These are phyloP conservation scores for Saturnispora besseyi DNA, from an alignment of 805 yeast genomes.

Conservation along the genomic window DNA sequence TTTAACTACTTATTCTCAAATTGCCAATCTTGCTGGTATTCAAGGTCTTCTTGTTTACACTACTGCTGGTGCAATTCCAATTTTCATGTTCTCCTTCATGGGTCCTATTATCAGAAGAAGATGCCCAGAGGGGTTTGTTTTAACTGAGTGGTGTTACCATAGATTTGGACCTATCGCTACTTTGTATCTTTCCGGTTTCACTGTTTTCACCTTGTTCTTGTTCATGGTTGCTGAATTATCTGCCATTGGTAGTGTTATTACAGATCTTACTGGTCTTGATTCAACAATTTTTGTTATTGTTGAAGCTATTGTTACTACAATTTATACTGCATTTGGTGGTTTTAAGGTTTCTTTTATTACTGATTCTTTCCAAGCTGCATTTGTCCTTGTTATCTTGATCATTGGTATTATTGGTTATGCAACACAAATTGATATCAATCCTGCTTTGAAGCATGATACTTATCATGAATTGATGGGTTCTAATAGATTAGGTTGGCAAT, in stretches of 20 bases:
- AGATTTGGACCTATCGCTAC: conserved; percentile 70
- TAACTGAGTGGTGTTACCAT: conserved; percentile 90
- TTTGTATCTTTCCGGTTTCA: conserved; percentile 68
- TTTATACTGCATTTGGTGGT: conserved; percentile 84
- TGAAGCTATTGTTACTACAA: conserved; percentile 78
- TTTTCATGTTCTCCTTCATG: conserved; percentile 68
- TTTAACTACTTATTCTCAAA: conserved; percentile 74
- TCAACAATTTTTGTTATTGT: conserved; percentile 77
- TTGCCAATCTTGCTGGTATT: conserved; percentile 77
- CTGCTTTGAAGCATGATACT: conserved; percentile 52
- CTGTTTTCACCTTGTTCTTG: conserved; percentile 74
- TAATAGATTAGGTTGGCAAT: conserved; percentile 79
- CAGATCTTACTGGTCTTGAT: conserved; percentile 66
- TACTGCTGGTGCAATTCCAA: conserved; percentile 72
- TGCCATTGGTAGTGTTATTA: conserved; percentile 69
- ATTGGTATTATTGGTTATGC: conserved; percentile 78
- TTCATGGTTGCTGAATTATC: conserved; percentile 84
- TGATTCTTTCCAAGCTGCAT: conserved; percentile 74
- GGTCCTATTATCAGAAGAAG: conserved; percentile 73
- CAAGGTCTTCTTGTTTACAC: conserved; percentile 83
- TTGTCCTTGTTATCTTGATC: conserved; percentile 57
- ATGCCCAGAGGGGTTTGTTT: conserved; percentile 84
- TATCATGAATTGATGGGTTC: conserved; percentile 57
- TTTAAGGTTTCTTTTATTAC: conserved; percentile 82
- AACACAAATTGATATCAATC: conserved; percentile 49